These are phyloP conservation scores for Ogataea nitratoaversa DNA, from an alignment of 805 yeast species.

Conservation along the genomic window DNA sequence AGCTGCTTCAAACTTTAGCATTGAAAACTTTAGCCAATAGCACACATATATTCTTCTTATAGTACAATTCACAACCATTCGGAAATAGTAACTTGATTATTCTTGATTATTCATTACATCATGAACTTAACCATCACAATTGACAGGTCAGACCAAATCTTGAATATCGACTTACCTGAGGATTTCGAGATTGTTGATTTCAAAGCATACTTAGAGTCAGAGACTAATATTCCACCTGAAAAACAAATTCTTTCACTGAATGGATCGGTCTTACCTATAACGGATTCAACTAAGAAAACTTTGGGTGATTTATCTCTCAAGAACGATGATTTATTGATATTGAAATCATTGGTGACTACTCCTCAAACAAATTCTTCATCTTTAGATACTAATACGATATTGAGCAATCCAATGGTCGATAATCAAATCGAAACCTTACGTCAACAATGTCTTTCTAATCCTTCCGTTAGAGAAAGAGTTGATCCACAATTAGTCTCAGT, in stretches of 20 bases:
- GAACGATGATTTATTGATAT: slow-evolving; percentile 58
- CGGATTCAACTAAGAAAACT: slow-evolving; percentile 26
- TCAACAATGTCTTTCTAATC: slow-evolving; percentile 42
- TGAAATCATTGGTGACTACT: slow-evolving; percentile 23
- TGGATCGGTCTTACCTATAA: slow-evolving; percentile 34
- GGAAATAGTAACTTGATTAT: no score
- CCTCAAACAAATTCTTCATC: slow-evolving; percentile 32
- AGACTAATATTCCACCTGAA: slow-evolving; percentile 47
- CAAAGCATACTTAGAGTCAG: slow-evolving; percentile 68
- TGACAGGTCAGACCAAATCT: slow-evolving; percentile 44
- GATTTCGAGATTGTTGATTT: slow-evolving; percentile 65
- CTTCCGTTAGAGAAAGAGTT: slow-evolving; percentile 23
- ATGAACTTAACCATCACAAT: slow-evolving; percentile 54
- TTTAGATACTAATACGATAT: slow-evolving; percentile 21
- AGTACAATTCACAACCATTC: no score
- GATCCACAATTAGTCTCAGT: slow-evolving; percentile 22
- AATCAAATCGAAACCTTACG: slow-evolving; percentile 45
- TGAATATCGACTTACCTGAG: slow-evolving; percentile 58
- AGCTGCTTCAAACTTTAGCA: no score
- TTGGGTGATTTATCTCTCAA: slow-evolving; percentile 44
- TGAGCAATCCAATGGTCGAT: slow-evolving; percentile 16
- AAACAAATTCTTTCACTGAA: slow-evolving; percentile 48
- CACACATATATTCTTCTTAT: no score
- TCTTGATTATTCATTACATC: no score
- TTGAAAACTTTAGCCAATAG: no score